Conservation (phyloP, 805 yeast genomes). For the Pichia kluyveri region DNA sequence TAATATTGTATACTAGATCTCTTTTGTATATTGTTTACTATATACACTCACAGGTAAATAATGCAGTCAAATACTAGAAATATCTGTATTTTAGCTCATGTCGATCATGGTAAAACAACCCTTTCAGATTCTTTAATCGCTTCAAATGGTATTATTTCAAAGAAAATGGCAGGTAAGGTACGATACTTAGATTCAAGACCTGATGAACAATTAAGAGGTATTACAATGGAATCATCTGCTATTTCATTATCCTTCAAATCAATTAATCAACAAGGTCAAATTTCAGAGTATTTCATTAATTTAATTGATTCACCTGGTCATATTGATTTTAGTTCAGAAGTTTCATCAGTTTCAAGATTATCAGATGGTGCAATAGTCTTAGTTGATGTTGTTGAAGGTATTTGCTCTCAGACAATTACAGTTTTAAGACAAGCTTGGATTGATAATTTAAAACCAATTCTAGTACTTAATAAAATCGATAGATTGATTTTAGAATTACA, state of each 20-base stretch:
- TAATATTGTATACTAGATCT: no score
- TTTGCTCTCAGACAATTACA: constrained; percentile 93
- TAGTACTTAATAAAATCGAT: constrained; percentile 88
- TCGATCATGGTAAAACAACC: constrained; percentile 97
- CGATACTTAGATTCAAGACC: constrained; percentile 88
- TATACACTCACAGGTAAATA: not conserved
- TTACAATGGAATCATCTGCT: constrained; percentile 96
- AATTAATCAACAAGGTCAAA: constrained; percentile 27
- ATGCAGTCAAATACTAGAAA: constrained; percentile 53
- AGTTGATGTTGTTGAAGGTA: constrained; percentile 97
- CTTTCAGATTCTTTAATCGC: constrained; percentile 87
- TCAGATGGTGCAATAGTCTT: constrained; percentile 96
- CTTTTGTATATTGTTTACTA: not conserved
- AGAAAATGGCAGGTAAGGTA: constrained; percentile 89
- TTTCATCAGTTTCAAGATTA: constrained; percentile 87
- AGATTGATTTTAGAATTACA: constrained; percentile 75
- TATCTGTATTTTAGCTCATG: constrained; percentile 94
- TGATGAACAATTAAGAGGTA: constrained; percentile 93
- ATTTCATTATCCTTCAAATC: constrained; percentile 86
- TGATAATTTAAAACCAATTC: constrained; percentile 78
- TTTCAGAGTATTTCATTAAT: constrained; percentile 77
- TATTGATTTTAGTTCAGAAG: constrained; percentile 93
- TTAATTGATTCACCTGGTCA: constrained; percentile 99
- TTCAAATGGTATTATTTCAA: constrained; percentile 93
- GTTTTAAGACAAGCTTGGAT: constrained; percentile 94